Evolutionary conservation across 2,329 filamentous ascomycete species (phyloP).

Genomic region (Colletotrichum paranaense): DNA sequence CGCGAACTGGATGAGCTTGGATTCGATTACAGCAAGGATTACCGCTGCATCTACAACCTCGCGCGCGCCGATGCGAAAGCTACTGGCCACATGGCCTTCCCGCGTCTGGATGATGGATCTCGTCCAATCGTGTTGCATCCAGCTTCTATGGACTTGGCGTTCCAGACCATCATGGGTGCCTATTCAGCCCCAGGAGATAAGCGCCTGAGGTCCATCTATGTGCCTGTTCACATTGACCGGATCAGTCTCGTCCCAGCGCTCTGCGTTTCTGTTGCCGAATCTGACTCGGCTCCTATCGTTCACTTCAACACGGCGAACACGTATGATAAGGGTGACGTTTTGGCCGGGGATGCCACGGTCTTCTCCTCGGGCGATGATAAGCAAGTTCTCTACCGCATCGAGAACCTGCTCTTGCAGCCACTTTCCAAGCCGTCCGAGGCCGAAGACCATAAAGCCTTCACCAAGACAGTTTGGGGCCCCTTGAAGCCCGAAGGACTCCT

Average conservation of each 20-base stretch:
- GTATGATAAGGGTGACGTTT: neutral
- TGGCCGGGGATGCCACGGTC: neutral
- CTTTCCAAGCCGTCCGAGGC: conserved; percentile 1
- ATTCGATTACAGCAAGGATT: conserved; percentile 1
- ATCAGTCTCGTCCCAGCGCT: conserved; percentile 9
- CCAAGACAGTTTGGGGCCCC: conserved; percentile 17
- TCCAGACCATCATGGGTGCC: conserved; percentile 48
- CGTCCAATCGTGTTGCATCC: conserved; percentile 44
- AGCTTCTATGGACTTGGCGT: conserved; percentile 44
- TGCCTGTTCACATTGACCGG: conserved; percentile 42
- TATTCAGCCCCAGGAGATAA: conserved; percentile 46
- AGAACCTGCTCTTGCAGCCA: conserved; percentile 9
- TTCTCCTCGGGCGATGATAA: neutral
- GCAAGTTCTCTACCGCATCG: neutral
- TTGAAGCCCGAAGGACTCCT: neutral
- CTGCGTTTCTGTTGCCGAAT: neutral
- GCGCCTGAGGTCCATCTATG: conserved; percentile 43
- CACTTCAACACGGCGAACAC: conserved; percentile 12
- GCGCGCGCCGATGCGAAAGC: neutral
- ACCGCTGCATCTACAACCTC: neutral
- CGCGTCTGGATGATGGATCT: neutral
- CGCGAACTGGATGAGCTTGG: conserved; percentile 2
- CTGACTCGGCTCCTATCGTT: neutral
- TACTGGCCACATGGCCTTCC: neutral
- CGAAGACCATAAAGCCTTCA: conserved; percentile 11